Base-by-base conservation (phyloP, 2,329 filamentous ascomycete species). In the Rhynchosporium agropyri region DNA sequence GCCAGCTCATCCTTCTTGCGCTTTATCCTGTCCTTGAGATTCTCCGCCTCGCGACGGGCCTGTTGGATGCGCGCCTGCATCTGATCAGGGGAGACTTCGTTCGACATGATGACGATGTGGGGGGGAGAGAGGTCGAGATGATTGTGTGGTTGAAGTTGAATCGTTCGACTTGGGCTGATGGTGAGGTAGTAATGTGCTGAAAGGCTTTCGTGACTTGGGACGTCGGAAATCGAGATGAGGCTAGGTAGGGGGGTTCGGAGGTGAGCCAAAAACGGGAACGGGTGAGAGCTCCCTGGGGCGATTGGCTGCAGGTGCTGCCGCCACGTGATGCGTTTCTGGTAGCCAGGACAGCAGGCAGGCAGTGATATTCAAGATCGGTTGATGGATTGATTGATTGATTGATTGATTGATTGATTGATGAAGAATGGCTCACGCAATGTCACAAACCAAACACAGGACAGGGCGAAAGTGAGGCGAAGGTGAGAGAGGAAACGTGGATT, bases 1-100 rank as follows among this genome's bases (percentile, higher is more conserved):
- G 94, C 94, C 73, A 99, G 86, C 81, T 98, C 95, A 86, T 99
- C 95, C 90, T 98, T 98, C 88, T 96, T 97, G 80, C 93, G 88
- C 89, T 97, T 98, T 87, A 98, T 98, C 79, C 91, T 89, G 78
- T 98, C 94, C 84, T 98, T 98, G 73, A 98, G 83, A 60, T 91
- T 93, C 83, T 98, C 95, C 74, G 95, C 95, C 84, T 99, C 95
- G 83, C 95, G 91, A 79, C 95, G 89, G 77, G 95, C 94, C 75
- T 91, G 89, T 76, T 92, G 90, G 74, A 95, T 94, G 79, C 90
- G 90, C 80, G 93, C 90, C 84, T 98, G 94, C 87, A 97, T 96
- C 78, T 85, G 84, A 81, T 89, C 86, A 69, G 85, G 85, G 75
- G 85, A 88, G 73, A 88, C 84, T 76, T 88, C 86, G 78, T 80